Percentiles rank a stretch among this genome's conserved stretches.
phyloP scores from a whole-genome alignment of 352 stramenopile species.

The Aphanomyces euteiches region DNA sequence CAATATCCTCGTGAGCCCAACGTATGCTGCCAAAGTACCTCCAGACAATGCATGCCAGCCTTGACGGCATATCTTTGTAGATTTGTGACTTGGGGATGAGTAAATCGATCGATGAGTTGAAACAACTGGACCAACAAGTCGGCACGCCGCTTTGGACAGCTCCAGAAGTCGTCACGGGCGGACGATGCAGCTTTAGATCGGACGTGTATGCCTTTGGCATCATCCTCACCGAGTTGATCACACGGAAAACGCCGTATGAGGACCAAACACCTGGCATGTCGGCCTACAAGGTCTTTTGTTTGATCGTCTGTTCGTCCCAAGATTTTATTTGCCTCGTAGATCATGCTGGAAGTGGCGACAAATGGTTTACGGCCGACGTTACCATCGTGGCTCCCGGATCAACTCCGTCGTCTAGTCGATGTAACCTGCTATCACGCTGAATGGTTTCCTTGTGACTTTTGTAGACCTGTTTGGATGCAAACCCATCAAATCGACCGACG shows the following conservation, averaged over 20 bases:
- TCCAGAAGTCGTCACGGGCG: conserved; percentile 34
- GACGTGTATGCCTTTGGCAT: conserved; percentile 37
- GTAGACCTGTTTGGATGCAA: conserved; percentile 6
- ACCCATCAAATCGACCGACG: background rate
- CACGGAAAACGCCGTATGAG: conserved; percentile 21
- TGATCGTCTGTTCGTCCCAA: background rate
- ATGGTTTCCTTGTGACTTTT: background rate
- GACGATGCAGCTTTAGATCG: conserved; percentile 33
- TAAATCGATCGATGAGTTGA: conserved; percentile 21
- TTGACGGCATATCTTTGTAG: background rate
- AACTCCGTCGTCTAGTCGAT: background rate
- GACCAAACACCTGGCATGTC: conserved; percentile 1
- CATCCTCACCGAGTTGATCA: conserved; percentile 33
- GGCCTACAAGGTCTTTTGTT: conserved; percentile 8
- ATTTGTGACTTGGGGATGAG: conserved; percentile 27
- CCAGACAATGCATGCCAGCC: background rate
- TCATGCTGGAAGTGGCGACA: conserved; percentile 26
- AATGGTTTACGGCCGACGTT: conserved; percentile 19
- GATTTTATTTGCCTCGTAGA: background rate
- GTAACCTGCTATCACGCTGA: background rate
- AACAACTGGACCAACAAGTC: conserved; percentile 19
- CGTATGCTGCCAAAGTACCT: conserved; percentile 20
- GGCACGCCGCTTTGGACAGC: conserved; percentile 34
- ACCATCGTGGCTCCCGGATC: conserved; percentile 4
- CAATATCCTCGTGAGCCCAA: conserved; percentile 26